Conservation (phyloP, 192 early-diverging fungal species). For the Backusella sp. region DNA sequence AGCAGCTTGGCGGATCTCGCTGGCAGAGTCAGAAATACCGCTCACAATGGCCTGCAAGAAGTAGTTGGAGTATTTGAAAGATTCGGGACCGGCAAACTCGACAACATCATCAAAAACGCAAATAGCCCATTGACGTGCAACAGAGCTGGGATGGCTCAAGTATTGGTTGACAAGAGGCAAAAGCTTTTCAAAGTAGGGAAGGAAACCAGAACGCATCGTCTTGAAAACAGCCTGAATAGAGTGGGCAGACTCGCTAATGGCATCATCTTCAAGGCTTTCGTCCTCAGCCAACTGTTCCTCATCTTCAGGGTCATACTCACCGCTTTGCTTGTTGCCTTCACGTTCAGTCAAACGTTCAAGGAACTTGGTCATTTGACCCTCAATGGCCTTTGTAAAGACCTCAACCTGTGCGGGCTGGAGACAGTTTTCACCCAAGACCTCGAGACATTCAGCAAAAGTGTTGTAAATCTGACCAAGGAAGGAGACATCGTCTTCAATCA, state of each 20-base stretch:
- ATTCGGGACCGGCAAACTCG: slow-evolving; percentile 82
- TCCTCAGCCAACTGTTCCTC: slow-evolving; percentile 88
- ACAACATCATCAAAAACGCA: slow-evolving; percentile 92
- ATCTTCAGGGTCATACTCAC: slow-evolving; percentile 90
- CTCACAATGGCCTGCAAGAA: slow-evolving; percentile 67
- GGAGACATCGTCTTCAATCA: slow-evolving; percentile 75
- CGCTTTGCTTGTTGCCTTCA: slow-evolving; percentile 66
- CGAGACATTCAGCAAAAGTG: slow-evolving; percentile 74
- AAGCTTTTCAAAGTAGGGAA: slow-evolving; percentile 80
- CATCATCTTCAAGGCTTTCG: slow-evolving; percentile 74
- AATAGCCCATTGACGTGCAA: slow-evolving; percentile 89
- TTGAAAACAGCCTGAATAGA: slow-evolving; percentile 81
- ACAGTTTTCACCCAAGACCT: slow-evolving; percentile 63
- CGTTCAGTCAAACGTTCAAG: slow-evolving; percentile 73
- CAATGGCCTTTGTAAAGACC: slow-evolving; percentile 66
- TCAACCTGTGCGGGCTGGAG: slow-evolving; percentile 64
- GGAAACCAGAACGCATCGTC: slow-evolving; percentile 66
- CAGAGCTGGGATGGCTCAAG: slow-evolving; percentile 59
- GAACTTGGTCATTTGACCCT: slow-evolving; percentile 76
- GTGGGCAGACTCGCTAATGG: slow-evolving; percentile 81
- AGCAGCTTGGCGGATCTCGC: slow-evolving; percentile 90
- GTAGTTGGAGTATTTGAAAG: slow-evolving; percentile 58
- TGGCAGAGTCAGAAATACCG: slow-evolving; percentile 47
- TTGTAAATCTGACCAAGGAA: slow-evolving; percentile 78
- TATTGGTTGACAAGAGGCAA: slow-evolving; percentile 70